These are phyloP conservation scores for Lactarius quietus DNA, from an alignment of 768 basidiomycete genomes.

Conservation along the genomic window DNA sequence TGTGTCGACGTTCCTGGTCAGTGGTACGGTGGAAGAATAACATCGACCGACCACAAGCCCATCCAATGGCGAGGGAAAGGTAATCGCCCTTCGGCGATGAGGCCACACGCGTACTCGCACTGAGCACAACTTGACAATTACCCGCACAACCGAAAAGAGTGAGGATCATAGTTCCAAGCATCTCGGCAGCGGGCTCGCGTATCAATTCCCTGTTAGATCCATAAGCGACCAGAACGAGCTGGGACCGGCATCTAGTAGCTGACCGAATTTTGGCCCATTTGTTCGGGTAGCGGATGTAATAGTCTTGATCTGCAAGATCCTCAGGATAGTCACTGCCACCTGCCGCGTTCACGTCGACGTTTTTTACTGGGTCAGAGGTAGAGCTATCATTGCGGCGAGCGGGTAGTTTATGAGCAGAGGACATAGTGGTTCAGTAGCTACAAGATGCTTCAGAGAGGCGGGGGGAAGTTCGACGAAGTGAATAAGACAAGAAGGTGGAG, in stretches of 20 bases:
- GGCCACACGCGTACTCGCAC: constrained; percentile 25
- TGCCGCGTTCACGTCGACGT: neutral
- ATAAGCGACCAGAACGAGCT: neutral
- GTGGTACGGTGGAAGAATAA: neutral
- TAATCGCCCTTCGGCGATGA: constrained; percentile 28
- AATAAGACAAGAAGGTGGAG: neutral
- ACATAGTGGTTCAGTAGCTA: constrained; percentile 2
- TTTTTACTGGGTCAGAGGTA: neutral
- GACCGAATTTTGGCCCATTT: constrained; percentile 28
- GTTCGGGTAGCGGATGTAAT: constrained; percentile 24
- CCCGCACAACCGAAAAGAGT: constrained; percentile 27
- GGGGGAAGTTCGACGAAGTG: neutral
- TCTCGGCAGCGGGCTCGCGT: constrained; percentile 30
- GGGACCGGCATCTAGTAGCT: neutral
- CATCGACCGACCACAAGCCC: constrained; percentile 26
- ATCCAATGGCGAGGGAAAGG: constrained; percentile 26
- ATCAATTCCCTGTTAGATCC: constrained; percentile 1
- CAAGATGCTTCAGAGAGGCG: neutral
- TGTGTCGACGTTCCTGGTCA: constrained; percentile 24
- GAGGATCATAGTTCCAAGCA: constrained; percentile 31
- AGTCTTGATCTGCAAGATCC: constrained; percentile 5
- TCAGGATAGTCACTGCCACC: constrained; percentile 3
- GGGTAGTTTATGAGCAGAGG: neutral
- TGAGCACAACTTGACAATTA: constrained; percentile 29
- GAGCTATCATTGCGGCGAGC: constrained; percentile 7